phyloP scores from a whole-genome alignment of 2,329 filamentous ascomycete genomes.

The Colletotrichum gloeosporioides region DNA sequence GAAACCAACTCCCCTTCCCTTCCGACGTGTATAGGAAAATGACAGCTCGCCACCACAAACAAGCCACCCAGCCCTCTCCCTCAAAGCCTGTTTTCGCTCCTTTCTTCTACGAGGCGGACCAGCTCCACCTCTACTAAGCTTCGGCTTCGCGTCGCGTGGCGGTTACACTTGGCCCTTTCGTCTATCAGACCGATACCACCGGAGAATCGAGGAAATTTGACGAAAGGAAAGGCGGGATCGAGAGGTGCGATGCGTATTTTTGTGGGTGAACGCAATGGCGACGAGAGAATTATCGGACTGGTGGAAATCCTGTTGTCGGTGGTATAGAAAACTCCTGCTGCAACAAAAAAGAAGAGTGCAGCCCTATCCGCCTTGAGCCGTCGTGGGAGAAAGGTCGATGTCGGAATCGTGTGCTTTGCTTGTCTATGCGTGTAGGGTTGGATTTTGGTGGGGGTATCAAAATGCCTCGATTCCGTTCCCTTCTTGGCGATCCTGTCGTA shows the following conservation, averaged over 20 bases:
- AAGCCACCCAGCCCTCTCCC: neutral
- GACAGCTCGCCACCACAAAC: slow-evolving; percentile 7
- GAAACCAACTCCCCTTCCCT: neutral
- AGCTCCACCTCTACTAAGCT: neutral
- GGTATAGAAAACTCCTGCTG: slow-evolving; percentile 20
- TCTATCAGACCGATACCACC: slow-evolving; percentile 8
- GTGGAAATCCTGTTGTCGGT: neutral
- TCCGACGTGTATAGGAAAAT: neutral
- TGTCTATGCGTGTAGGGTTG: slow-evolving; percentile 19
- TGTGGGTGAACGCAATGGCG: neutral
- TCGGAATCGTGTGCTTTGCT: slow-evolving; percentile 18
- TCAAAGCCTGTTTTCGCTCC: neutral
- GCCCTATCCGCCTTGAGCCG: slow-evolving; percentile 6
- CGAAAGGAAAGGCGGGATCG: slow-evolving; percentile 9
- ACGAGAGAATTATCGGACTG: neutral
- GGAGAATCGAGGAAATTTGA: slow-evolving; percentile 4
- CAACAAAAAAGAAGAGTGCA: neutral
- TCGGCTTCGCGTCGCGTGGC: neutral
- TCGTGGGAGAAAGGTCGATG: slow-evolving; percentile 6
- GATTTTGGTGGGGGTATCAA: slow-evolving; percentile 24
- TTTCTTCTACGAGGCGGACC: slow-evolving; percentile 1
- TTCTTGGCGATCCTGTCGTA: slow-evolving; percentile 19
- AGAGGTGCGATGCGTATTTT: slow-evolving; percentile 2
- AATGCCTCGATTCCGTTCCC: slow-evolving; percentile 23
- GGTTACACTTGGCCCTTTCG: neutral